phyloP scores from a whole-genome alignment of 129 eudicot genomes.

The Escallonia rubra region DNA sequence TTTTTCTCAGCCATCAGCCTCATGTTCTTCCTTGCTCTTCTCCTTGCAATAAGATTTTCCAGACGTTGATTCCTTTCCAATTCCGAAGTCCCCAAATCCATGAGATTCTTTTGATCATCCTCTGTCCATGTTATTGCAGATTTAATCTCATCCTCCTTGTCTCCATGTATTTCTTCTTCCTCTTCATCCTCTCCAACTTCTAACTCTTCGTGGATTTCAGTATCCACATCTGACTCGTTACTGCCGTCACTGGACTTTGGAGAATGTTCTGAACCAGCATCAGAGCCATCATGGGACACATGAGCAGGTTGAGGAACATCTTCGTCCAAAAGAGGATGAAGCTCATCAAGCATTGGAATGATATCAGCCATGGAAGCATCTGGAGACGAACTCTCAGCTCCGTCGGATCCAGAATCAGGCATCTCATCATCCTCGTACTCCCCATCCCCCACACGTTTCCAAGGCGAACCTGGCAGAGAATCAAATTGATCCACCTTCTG shows the following conservation, averaged over 20 bases:
- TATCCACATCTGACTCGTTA: constrained; percentile 54
- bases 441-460: constrained; percentile 52
- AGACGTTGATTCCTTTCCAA: constrained; percentile 77
- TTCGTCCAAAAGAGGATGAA: constrained; percentile 78
- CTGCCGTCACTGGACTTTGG: constrained; percentile 27
- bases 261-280: constrained; percentile 41
- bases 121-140: constrained; percentile 89
- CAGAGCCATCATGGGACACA: constrained; percentile 40
- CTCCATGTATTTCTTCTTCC: constrained; percentile 33
- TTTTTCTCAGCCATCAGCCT: constrained; percentile 66
- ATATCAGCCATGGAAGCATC: constrained; percentile 98
- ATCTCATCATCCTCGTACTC: constrained; percentile 39
- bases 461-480: constrained; percentile 47
- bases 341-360: constrained; percentile 88
- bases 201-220: constrained; percentile 34
- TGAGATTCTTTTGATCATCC: constrained; percentile 90
- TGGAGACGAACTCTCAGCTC: constrained; percentile 91
- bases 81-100: constrained; percentile 87
- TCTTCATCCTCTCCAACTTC: constrained; percentile 57
- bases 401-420: constrained; percentile 67
- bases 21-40: constrained; percentile 66
- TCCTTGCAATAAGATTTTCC: constrained; percentile 79
- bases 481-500: constrained; percentile 27
- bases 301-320: constrained; percentile 35
- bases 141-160: constrained; percentile 42